Evolutionary conservation across 177 flowering plant genomes (phyloP), one percentile per base, ranked within the genome.

Genomic region (Vitis hybrid): DNA sequence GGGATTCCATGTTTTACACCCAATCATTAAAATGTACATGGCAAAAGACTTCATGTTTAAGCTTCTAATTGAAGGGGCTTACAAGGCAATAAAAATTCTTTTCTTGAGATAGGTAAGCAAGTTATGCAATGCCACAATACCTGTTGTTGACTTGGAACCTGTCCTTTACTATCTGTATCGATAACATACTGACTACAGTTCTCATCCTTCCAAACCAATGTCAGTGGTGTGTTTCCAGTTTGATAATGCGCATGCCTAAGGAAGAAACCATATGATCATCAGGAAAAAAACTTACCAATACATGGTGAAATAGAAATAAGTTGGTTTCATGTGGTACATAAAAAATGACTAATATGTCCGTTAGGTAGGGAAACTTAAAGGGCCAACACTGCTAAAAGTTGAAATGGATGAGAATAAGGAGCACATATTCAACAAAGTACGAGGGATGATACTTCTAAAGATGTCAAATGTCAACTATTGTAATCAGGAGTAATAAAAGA

Each of bases 241-340:
- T 95, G 93, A 84, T 95, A 95, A 78, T 93, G 98, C 49, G 98
- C 93, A 82, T 91, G 87, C 82, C 99, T 95, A 74, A n/a, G 48
- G 39, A 77, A 67, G 52, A 15, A 60, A 79, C 51, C 52, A 50
- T 39, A 31, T 26, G 29, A 16, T 11, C 29, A 45, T 69, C 19
- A 16, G 64, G 56, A 65, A 56, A 5, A 49, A 29, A 29, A 29
- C 31, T 29, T 29, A 29, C 31, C 31, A 29, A 57, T n/a, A 31
- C 5, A 3, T 10, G 51, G 2, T 6, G 31, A 60, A 59, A 51
- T 45, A 15, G 26, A 29, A 67, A 31, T 13, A 63, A 13, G 4
- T 16, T 14, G 26, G 33, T n/a, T 29, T 57, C 62, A 60, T 29
- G 29, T 9, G 39, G 14, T 22, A 20, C 22, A 26, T 12, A 22